These are phyloP conservation scores for Rosellinia necatrix DNA, from an alignment of 2,329 filamentous ascomycete species.

Conservation along the genomic window DNA sequence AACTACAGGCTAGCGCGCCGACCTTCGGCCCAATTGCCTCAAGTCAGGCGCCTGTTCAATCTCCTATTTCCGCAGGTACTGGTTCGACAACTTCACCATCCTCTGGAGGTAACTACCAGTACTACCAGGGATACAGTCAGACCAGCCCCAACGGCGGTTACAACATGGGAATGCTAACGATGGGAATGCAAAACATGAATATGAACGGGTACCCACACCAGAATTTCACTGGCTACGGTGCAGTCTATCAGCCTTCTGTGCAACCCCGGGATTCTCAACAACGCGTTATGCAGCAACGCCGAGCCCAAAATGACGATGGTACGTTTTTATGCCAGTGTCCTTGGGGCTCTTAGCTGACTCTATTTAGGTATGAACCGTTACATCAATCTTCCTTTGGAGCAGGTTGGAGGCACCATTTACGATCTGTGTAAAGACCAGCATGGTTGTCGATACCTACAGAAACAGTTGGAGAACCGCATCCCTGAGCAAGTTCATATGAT, in stretches of 20 bases:
- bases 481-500: constrained; percentile 87
- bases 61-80: constrained; percentile 31
- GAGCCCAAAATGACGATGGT: constrained; percentile 75
- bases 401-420: constrained; percentile 83
- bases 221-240: constrained; percentile 62
- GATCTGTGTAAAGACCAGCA: constrained; percentile 96
- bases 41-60: constrained; percentile 38
- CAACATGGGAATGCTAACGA: constrained; percentile 65
- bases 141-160: constrained; percentile 34
- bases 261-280: constrained; percentile 73
- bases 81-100: constrained; percentile 20
- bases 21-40: constrained; percentile 73
- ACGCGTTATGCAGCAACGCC: constrained; percentile 75
- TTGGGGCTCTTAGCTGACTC: constrained; percentile 9
- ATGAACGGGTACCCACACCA: constrained; percentile 61
- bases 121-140: constrained; percentile 38
- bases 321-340: constrained; percentile 36
- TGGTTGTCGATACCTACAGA: constrained; percentile 94
- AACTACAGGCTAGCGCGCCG: constrained; percentile 77
- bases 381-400: constrained; percentile 80
- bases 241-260: constrained; percentile 53
- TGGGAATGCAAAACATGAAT: constrained; percentile 66
- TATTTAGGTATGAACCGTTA: constrained; percentile 73
- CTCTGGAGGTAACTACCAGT: constrained; percentile 26
- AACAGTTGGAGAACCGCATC: constrained; percentile 91